Evolutionary conservation across 768 basidiomycete species (phyloP), one percentile per base, ranked within the genome.

Genomic region (Coprinellus micaceus): DNA sequence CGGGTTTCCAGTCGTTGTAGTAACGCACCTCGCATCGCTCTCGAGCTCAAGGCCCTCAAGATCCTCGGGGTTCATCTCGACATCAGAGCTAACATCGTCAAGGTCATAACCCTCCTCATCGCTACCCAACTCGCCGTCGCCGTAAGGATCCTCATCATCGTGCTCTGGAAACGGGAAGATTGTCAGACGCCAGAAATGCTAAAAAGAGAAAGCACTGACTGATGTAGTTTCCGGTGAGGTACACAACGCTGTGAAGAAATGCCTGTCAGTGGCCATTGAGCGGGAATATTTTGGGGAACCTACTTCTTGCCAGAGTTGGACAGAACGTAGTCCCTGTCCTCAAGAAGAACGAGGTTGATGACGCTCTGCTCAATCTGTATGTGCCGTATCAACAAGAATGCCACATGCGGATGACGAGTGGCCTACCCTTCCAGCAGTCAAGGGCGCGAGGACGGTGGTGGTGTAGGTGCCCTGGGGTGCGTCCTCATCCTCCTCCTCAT

Each of bases 211-310:
- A 54, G 33, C 52, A 66, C 77, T 44, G 70, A 88, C 89, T 83
- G 67, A 94, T 82, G 70, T 92, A 94, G 71, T 94, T 92, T 53
- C 93, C 92, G 60, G 86, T 84, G 58, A 94, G 72, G 72, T 91
- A 84, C 48, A 94, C 78, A 48, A 86, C 74, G 69, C 88, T 91
- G 54, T 12, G 41, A 48, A 25, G 21, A 3, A 22, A 56, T 33
- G 6, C 11, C 30, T 15, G 41, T 19, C n/a, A 17, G 26, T 15
- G n/a, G 15, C 12, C 6, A 37, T 30, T 19, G 11, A 12, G 10
- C 5, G 4, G 37, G 26, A 37, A 40, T 1, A 12, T 29, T 15
- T 21, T 10, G 11, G 53, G 56, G 59, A 63, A 37, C 54, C 21
- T 61, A 92, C 90, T 97, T 97, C 74, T 91, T 88, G 56, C 94